Base-by-base conservation (phyloP, 2,329 filamentous ascomycete species). In the Venturia oleaginea region DNA sequence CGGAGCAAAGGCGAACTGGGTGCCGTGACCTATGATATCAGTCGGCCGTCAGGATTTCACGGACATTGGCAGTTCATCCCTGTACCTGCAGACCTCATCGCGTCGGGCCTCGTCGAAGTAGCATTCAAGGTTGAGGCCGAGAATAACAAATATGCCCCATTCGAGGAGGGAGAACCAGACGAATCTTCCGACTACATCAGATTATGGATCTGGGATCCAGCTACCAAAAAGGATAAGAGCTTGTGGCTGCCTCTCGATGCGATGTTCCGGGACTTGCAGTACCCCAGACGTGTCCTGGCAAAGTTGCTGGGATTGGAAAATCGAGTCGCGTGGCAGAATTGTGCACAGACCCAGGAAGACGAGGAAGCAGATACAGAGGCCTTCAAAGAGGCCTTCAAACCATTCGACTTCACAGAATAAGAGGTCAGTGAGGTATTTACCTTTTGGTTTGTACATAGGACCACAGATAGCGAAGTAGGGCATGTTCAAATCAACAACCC, bases 41-140 rank as follows among this genome's bases (percentile, higher is more conserved):
- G 87, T 72, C 87, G 92, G 61, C 81, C 81, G 4, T 84, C 84
- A 62, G 91, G 94, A 64, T 86, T 97, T 64, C 94, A 99, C 73
- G 83, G 88, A 1, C 93, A 97, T 72, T 97, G 92, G 94, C 95
- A 99, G 76, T 89, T 95, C 69, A 78, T 97, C 37, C 91, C 94
- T 0, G 80, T 95, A 0, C 84, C 89, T 0, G 79, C 83, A 0
- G 81, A 88, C 11, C 78, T 91, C 55, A 83, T 96, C 61, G 78
- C 77, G 24, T 85, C 86, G 59, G 89, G 90, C 0, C 80, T 96
- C 1, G 90, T 96, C 0, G 91, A 96, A 73, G 91, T 90, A 0
- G 93, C 88, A 0, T 97, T 99, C 78, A 87, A 88, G 63, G 90
- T 95, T 1, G 86, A 96, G 72, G 92, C 91, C 0, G 89, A 96